Evolutionary conservation across 2,329 filamentous ascomycete genomes (phyloP), one percentile per base, ranked within the genome.

Genomic region (Sphaerostilbella broomeana): DNA sequence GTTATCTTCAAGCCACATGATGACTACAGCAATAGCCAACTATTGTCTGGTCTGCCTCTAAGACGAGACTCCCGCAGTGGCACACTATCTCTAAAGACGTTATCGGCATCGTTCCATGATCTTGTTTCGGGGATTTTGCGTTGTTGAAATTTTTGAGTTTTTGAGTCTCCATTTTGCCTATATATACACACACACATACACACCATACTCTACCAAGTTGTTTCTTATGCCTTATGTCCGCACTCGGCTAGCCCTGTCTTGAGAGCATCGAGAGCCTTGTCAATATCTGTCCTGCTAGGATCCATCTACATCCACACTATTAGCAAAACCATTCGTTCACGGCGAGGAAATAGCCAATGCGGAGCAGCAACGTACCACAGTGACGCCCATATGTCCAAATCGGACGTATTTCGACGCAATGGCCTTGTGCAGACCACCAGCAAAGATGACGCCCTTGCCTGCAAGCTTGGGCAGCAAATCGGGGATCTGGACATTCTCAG

Each of bases 351-450:
- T 8, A 24, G 26, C 18, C 10, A 4, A 31, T 10, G 13, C 8
- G 12, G 17, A 19, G 24, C 22, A 13, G n/a, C 10, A 18, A 72
- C 77, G 67, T 65, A 81, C 78, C 51, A 89, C 84, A 58, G 84
- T 92, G 47, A 97, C 86, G 51, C 92, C 92, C 92, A 98, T 98
- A 63, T 97, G 92, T 29, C 92, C 92, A 56, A 98, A 92, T 19
- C 92, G 80, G 51, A 98, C 85, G 62, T 98, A 98, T 69, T 86
- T 92, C 47, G 84, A 70, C 3, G 86, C 89, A 62, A 95, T 94
- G 61, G 94, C 86, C 74, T 92, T 95, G 72, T 98, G 92, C 53
- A 98, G 75, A 45, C 92, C 92, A 44, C 88, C 92, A 17, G 92
- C 92, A 60, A 97, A 97, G 44, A 98, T 78, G 27, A 98, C 85